Conservation (phyloP, 257 asterid genomes). For the Penstemon davidsonii region DNA sequence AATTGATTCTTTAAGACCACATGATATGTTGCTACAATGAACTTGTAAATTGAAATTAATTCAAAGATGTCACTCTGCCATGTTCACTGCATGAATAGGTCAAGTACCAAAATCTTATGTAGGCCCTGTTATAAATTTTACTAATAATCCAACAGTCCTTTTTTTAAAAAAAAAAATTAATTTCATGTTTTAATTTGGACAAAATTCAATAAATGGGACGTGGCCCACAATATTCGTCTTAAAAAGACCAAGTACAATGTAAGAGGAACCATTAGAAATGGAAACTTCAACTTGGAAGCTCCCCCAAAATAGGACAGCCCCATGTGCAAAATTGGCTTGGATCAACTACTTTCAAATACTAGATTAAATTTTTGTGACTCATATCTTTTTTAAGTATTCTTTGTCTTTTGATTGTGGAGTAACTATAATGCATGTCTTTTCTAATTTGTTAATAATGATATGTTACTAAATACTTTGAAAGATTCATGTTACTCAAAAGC, state of each 20-base stretch:
- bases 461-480: too few relatives aligned
- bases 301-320: slow-evolving; percentile 29
- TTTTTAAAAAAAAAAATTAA: not conserved
- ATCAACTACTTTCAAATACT: slow-evolving; percentile 7
- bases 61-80: slow-evolving; percentile 31
- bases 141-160: not conserved
- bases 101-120: slow-evolving; percentile 23
- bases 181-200: not conserved
- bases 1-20: slow-evolving; percentile 34
- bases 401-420: too few relatives aligned
- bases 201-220: slow-evolving; percentile 23
- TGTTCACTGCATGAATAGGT: slow-evolving; percentile 29
- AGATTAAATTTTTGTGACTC: slow-evolving; percentile 22
- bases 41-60: slow-evolving; percentile 9
- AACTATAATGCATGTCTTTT: too few relatives aligned
- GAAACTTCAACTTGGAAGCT: slow-evolving; percentile 18
- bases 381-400: not conserved
- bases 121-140: slow-evolving; percentile 4
- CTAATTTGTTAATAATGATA: too few relatives aligned
- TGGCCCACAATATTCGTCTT: slow-evolving; percentile 37
- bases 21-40: slow-evolving; percentile 37
- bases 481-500: too few relatives aligned
- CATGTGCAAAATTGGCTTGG: slow-evolving; percentile 32
- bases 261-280: slow-evolving; percentile 27
- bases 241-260: slow-evolving; percentile 50